A percentile compares a stretch with the other conserved stretches of the same genome.
phyloP scores from a whole-genome alignment of 2,329 filamentous ascomycete species.

The Penicillium corylophilum region DNA sequence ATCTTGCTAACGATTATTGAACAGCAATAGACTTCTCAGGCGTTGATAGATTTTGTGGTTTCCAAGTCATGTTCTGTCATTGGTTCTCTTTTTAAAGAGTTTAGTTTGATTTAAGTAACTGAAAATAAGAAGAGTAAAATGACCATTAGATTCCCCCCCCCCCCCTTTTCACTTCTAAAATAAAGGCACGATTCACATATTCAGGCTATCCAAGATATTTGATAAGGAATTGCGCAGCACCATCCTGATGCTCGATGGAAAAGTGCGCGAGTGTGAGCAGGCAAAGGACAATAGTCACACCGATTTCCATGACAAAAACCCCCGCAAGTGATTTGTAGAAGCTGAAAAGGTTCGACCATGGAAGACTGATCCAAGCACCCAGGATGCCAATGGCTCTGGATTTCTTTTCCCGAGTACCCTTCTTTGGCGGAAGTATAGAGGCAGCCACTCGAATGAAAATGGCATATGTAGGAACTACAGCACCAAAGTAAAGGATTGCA shows the following conservation, averaged over 20 bases:
- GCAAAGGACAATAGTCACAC: background rate
- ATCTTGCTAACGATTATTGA: background rate
- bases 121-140: no score
- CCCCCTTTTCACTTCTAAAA: no score
- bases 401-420: background rate
- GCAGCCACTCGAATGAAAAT: constrained; percentile 8
- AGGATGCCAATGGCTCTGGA: background rate
- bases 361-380: constrained; percentile 1
- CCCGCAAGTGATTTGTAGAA: background rate
- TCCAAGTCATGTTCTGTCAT: no score
- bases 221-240: background rate
- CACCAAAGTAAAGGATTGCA: constrained; percentile 2
- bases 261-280: background rate
- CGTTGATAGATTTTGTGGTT: no score
- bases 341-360: background rate
- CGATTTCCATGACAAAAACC: background rate
- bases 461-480: constrained; percentile 4
- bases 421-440: background rate
- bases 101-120: no score
- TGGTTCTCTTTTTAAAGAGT: no score
- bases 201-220: background rate
- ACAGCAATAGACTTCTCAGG: no score
- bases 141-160: no score
- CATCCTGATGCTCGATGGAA: background rate
- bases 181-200: no score